Evolutionary conservation across 495 filamentous ascomycete species (phyloP), one percentile per base, ranked within the genome.

Genomic region (Podospora appendiculata): DNA sequence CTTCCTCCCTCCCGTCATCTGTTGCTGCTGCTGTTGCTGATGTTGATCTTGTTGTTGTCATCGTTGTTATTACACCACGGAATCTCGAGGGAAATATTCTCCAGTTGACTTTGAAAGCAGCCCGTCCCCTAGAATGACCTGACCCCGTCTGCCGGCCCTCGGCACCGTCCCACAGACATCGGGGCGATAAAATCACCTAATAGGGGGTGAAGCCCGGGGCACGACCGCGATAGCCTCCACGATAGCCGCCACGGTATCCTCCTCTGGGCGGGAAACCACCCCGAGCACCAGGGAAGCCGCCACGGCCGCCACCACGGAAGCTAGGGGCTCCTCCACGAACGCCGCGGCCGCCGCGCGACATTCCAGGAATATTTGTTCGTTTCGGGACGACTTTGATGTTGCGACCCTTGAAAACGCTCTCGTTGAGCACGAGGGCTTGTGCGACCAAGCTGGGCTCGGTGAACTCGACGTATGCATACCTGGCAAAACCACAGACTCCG

Each of bases 401-500:
- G 54, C 94, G 81, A 47, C 90, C 93, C 55, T 91, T 89, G 70
- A 99, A 96, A 54, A 95, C 82, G 68, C 90, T 96, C 68, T 97
- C 94, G 62, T 99, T 97, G 56, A 99, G 73, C 14, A 96, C 89
- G 47, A 99, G 79, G 11, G 94, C 94, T 66, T 95, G 88, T 19
- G 88, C 88, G 50, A 99, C 91, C 33, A 96, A 78, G 66, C 84
- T 89, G 32, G 94, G 93, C 70, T 99, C 94, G 14, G 89, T 86
- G 61, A 99, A 99, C 69, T 99, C 94, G 51, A 99, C 94, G 70
- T 99, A 99, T 59, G 94, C 94, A 70, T 99, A 99, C 33, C 92
- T 97, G 70, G 61, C 9, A 25, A 25, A 25, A 25, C 25, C 25
- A 25, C 25, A 5, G n/a, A 5, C 25, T 25, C 25, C 25, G 25